Evolutionary conservation across 1,284 basidiomycete genomes (phyloP), one percentile per base, ranked within the genome.

Genomic region (Salmacisia buchloeana): DNA sequence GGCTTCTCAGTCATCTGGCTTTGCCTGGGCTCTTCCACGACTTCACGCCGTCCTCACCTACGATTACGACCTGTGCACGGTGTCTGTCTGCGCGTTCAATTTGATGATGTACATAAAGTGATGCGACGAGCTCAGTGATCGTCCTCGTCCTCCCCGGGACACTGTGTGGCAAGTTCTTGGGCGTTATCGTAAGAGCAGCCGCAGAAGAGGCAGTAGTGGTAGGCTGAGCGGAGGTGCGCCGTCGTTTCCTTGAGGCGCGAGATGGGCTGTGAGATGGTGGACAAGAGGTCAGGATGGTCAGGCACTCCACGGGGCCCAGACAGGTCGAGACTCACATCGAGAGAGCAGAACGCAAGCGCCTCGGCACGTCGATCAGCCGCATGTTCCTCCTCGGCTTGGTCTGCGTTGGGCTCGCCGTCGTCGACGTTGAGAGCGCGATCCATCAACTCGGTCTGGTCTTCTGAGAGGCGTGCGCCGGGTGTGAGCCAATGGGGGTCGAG

Each of bases 121-220:
- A 43, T 21, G 39, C 36, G 1, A 38, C 36, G 10, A 38, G 10
- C 36, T 54, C 27, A 54, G 34, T 66, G 65, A 43, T 60, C 65
- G 4, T 66, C 65, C 41, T 66, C 65, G 23, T 63, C 59, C 65
- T 60, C 58, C 1, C 65, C 65, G 6, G 65, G 65, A 36, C 65
- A 66, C 18, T 35, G 41, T 2, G 41, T 15, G n/a, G 52, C 21
- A 3, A 66, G 43, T 27, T 66, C 62, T 29, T 60, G 62, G 21
- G 31, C 21, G n/a, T n/a, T n/a, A 25, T 23, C 58, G 59, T 63
- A 66, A 7, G 31, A 25, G 18, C 25, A 33, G 15, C 65, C 65
- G 52, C 65, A 66, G 34, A 63, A 66, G 56, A 66, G 65, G 62
- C 65, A 66, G 60, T 66, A 66, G 56, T 38, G n/a, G 46, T 63